Evolutionary conservation across 345 rosid genomes (phyloP).

Genomic region (Pistacia vera): DNA sequence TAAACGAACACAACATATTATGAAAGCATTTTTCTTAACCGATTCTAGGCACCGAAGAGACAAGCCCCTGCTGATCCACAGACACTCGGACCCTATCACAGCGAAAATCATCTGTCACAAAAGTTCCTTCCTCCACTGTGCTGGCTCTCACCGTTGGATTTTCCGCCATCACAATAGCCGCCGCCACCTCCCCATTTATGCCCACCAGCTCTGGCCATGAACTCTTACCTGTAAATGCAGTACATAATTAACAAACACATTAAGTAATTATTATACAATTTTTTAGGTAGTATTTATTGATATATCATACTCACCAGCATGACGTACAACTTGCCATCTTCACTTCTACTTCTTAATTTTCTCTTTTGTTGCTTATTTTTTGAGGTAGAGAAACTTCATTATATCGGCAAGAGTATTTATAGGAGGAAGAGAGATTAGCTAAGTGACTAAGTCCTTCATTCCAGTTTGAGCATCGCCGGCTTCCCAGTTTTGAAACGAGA

Average conservation of each 20-base stretch:
- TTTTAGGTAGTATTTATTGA: no score
- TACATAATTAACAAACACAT: no score
- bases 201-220: constrained; percentile 30
- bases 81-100: constrained; percentile 24
- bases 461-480: not conserved
- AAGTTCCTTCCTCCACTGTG: not conserved
- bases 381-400: not conserved
- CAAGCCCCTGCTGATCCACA: not conserved
- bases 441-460: not conserved
- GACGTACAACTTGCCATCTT: constrained; percentile 14
- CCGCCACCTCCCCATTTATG: constrained; percentile 4
- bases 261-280: no score
- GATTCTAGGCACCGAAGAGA: constrained; percentile 1
- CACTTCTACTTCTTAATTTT: not conserved
- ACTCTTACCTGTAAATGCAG: constrained; percentile 17
- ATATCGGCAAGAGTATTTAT: not conserved
- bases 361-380: not conserved
- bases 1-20: no score
- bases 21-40: not conserved
- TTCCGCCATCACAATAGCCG: constrained; percentile 4
- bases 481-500: not conserved
- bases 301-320: not conserved
- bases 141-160: constrained; percentile 3
- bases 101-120: constrained; percentile 8
- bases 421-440: not conserved